Evolutionary conservation across 768 basidiomycete species (phyloP).

Genomic region (Tricholoma terreum): DNA sequence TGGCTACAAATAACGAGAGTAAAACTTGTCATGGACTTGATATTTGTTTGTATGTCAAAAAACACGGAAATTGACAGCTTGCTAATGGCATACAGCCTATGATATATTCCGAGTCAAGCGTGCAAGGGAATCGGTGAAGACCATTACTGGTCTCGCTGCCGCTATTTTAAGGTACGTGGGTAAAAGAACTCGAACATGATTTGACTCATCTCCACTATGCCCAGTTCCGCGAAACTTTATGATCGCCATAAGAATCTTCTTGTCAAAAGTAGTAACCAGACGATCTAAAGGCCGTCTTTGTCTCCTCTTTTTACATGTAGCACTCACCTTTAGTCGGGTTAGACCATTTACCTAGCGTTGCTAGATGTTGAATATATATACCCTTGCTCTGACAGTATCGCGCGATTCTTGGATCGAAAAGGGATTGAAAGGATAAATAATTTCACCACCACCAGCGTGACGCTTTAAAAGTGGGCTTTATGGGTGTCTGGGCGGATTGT

Average conservation of each 20-base stretch:
- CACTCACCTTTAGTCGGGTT: neutral
- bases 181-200: constrained; percentile 5
- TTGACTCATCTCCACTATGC: constrained; percentile 7
- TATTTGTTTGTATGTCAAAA: constrained; percentile 73
- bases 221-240: constrained; percentile 70
- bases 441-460: constrained; percentile 6
- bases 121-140: constrained; percentile 56
- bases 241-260: constrained; percentile 66
- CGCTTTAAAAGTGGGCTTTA: neutral
- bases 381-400: neutral
- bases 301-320: neutral
- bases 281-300: neutral
- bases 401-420: constrained; percentile 7
- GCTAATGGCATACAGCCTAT: constrained; percentile 49
- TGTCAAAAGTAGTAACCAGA: constrained; percentile 42
- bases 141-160: constrained; percentile 63
- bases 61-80: neutral
- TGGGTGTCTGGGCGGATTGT: neutral
- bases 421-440: neutral
- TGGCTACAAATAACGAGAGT: constrained; percentile 70
- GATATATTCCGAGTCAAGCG: constrained; percentile 72
- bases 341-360: neutral
- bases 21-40: constrained; percentile 80
- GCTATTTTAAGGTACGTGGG: constrained; percentile 66
- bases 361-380: constrained; percentile 3